Base-by-base conservation (phyloP, 2,329 filamentous ascomycete genomes). In the Ophiocordyceps camponoti-floridani region DNA sequence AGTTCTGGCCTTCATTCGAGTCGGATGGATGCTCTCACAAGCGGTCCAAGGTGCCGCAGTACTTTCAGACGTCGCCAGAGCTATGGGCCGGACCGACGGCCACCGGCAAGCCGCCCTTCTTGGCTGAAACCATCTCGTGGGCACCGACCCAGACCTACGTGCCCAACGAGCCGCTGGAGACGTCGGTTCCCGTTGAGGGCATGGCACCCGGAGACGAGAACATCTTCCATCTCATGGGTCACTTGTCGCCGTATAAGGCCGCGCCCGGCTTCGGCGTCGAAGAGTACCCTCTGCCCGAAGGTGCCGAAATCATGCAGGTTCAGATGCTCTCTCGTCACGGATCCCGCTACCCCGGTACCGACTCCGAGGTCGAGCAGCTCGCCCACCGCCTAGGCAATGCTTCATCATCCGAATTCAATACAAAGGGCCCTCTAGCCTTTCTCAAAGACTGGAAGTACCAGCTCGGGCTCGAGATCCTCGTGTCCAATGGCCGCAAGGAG, bases 301-400 rank as follows among this genome's bases (percentile, higher is more conserved):
- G 76, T 12, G 73, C 81, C 0, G 76, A 80, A 47, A 82, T 86
- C 43, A 66, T 78, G 27, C 79, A 84, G 63, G 64, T 87, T 18
- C 72, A 73, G 62, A 79, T 86, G 76, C 65, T 86, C 4, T 80
- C 79, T 12, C 74, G 83, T 1, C 82, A 87, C 55, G 83, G 83
- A 9, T 70, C 79, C 37, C 70, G 83, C 13, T 88, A 87, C 58
- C 83, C 83, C 0, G 82, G 82, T 3, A 63, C 65, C 3, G 70
- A 69, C 1, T 67, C 73, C 31, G 70, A 72, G 28, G 72, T 81
- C 10, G 61, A 65, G 16, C 54, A 56, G 1, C 70, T 81, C 38
- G 78, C 75, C 1, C 56, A 69, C 40, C 76, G 74, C 50, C 63
- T 87, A 41, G 64, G 64, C 19, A 72, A 75, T 48, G 65, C 71